A percentile compares a stretch with the other conserved stretches of the same genome.
Evolutionary conservation across 495 filamentous ascomycete genomes (phyloP).

Genomic region (Penicillium bialowiezense): DNA sequence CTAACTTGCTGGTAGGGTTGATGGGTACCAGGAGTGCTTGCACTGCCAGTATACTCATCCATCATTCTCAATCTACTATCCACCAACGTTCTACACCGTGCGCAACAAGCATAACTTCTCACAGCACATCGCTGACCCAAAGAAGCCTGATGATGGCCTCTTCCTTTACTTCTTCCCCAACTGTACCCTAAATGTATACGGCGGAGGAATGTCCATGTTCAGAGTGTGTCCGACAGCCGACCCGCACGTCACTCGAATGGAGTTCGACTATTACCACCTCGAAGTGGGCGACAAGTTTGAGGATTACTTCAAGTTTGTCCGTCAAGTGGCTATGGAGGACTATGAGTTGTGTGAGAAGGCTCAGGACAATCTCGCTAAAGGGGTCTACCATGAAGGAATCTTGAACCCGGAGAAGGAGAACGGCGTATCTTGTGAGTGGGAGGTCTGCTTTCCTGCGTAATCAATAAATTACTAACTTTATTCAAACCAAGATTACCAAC

Average conservation of each 20-base stretch:
- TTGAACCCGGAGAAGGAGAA: slow-evolving; percentile 58
- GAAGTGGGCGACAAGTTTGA: slow-evolving; percentile 55
- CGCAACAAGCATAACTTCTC: slow-evolving; percentile 57
- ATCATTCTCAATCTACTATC: slow-evolving; percentile 57
- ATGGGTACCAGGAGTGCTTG: slow-evolving; percentile 62
- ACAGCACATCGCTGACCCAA: slow-evolving; percentile 56
- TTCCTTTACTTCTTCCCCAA: slow-evolving; percentile 64
- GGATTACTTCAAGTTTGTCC: slow-evolving; percentile 57
- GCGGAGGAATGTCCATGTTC: slow-evolving; percentile 59
- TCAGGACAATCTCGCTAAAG: slow-evolving; percentile 52
- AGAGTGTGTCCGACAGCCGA: slow-evolving; percentile 53
- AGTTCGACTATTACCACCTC: slow-evolving; percentile 61
- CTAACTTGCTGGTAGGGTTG: slow-evolving; percentile 38
- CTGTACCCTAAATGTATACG: slow-evolving; percentile 60
- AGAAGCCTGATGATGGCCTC: slow-evolving; percentile 51
- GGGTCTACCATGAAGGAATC: slow-evolving; percentile 57
- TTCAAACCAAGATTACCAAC: slow-evolving; percentile 47
- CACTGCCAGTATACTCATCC: slow-evolving; percentile 65
- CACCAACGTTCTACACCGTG: slow-evolving; percentile 56
- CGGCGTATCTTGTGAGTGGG: slow-evolving; percentile 53
- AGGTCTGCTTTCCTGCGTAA: no score
- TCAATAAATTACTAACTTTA: not conserved
- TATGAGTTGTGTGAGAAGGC: slow-evolving; percentile 60
- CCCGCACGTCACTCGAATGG: slow-evolving; percentile 56
- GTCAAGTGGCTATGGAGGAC: slow-evolving; percentile 59